phyloP scores from a whole-genome alignment of 345 rosid species.

The Acer campestre region DNA sequence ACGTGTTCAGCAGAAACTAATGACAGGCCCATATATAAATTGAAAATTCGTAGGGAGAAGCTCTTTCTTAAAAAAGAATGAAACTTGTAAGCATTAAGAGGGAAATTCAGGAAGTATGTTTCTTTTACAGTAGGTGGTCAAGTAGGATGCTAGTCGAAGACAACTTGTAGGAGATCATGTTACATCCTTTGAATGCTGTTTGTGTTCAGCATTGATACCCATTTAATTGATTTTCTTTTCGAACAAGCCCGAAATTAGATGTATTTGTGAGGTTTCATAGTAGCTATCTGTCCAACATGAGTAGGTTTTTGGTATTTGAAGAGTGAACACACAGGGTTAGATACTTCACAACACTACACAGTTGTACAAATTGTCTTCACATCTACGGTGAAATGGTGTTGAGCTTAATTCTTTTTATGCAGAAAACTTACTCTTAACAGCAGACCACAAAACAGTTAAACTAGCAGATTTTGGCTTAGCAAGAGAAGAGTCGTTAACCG shows the following conservation, averaged over 20 bases:
- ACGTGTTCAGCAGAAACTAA: background rate
- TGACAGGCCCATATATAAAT: too few species aligned
- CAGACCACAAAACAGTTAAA: slow-evolving; percentile 84
- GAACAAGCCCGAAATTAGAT: background rate
- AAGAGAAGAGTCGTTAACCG: slow-evolving; percentile 93
- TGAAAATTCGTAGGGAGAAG: background rate
- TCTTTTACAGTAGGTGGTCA: background rate
- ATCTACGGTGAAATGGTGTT: background rate
- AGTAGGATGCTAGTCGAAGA: background rate
- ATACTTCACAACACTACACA: background rate
- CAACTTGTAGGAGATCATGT: slow-evolving; percentile 1
- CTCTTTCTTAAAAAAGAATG: background rate
- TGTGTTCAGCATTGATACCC: background rate
- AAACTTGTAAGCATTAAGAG: background rate
- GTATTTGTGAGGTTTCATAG: background rate
- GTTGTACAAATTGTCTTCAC: background rate
- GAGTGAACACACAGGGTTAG: background rate
- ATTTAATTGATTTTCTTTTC: background rate
- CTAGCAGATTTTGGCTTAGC: slow-evolving; percentile 97
- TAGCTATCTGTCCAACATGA: background rate
- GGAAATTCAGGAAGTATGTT: background rate
- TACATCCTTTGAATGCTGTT: background rate
- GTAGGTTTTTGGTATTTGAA: background rate
- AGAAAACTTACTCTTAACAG: slow-evolving; percentile 93
- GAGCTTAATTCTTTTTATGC: slow-evolving; percentile 21